These are phyloP conservation scores for Arabidopsis arenosa DNA, from an alignment of 345 rosid species.

Conservation along the genomic window DNA sequence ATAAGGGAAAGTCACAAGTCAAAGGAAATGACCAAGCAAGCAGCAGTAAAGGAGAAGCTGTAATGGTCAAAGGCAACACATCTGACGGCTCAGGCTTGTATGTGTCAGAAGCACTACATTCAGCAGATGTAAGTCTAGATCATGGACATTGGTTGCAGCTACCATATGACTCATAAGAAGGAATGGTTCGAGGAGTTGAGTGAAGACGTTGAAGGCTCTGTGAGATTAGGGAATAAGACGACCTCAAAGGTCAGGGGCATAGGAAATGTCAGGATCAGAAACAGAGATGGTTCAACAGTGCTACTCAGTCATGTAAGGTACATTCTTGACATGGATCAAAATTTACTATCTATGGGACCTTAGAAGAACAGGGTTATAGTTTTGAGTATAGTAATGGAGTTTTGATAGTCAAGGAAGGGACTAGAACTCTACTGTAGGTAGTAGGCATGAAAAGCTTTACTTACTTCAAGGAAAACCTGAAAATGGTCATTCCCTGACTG, in stretches of 20 bases:
- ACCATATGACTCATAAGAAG: background rate
- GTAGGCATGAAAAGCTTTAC: background rate
- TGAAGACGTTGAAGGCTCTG: background rate
- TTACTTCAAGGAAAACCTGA: background rate
- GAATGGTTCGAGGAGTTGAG: background rate
- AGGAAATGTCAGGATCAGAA: background rate
- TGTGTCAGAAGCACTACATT: background rate
- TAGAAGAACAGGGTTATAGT: background rate
- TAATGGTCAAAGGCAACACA: too few species aligned
- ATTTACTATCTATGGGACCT: background rate
- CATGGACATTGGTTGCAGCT: background rate
- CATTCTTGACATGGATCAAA: background rate
- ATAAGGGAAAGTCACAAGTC: background rate
- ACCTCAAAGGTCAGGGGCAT: background rate
- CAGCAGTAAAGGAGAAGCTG: too few species aligned
- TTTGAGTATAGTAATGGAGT: background rate
- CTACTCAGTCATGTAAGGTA: background rate
- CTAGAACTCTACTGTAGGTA: background rate
- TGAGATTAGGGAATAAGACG: background rate
- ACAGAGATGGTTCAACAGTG: background rate
- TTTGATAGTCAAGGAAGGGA: background rate
- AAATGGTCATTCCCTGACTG: background rate
- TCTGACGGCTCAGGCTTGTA: too few species aligned
- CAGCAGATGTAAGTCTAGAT: background rate
- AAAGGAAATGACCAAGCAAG: too few species aligned